Percentiles rank a stretch among this genome's conserved stretches.
phyloP scores from a whole-genome alignment of 768 basidiomycete species.

The Pleurotus ostreatus region DNA sequence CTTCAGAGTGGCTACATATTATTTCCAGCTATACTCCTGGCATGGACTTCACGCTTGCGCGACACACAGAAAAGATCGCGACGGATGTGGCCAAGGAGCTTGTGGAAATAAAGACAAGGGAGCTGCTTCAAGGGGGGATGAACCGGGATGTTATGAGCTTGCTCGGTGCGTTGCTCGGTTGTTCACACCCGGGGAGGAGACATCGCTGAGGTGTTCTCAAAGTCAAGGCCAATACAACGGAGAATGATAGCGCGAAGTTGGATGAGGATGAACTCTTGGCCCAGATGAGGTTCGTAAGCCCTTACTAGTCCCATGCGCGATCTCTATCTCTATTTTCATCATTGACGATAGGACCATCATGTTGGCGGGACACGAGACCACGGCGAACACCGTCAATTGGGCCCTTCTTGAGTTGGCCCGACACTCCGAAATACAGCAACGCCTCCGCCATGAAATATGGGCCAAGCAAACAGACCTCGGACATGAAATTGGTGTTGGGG shows the following conservation, averaged over 20 bases:
- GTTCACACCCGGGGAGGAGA: background rate
- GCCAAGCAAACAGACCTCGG: background rate
- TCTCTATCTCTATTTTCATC: background rate
- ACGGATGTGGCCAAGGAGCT: slow-evolving; percentile 29
- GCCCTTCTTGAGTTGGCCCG: slow-evolving; percentile 12
- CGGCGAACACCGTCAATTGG: slow-evolving; percentile 11
- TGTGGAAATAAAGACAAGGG: slow-evolving; percentile 29
- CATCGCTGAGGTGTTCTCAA: background rate
- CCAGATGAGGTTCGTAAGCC: slow-evolving; percentile 44
- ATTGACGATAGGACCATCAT: slow-evolving; percentile 8
- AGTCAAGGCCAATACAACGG: slow-evolving; percentile 55
- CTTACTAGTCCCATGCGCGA: no score
- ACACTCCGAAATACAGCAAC: slow-evolving; percentile 14
- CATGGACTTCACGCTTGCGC: slow-evolving; percentile 34
- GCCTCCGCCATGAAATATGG: slow-evolving; percentile 15
- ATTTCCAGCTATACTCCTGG: slow-evolving; percentile 27
- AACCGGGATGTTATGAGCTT: slow-evolving; percentile 38
- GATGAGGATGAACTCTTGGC: slow-evolving; percentile 46
- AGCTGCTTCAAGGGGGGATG: slow-evolving; percentile 27
- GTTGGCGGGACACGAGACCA: slow-evolving; percentile 17
- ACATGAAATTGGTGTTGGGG: slow-evolving; percentile 21
- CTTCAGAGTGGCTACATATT: slow-evolving; percentile 27
- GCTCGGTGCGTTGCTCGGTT: slow-evolving; percentile 26
- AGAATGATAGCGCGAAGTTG: slow-evolving; percentile 36
- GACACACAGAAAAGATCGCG: slow-evolving; percentile 32